phyloP scores from a whole-genome alignment of 1,284 basidiomycete species.

The Ganoderma leucocontextum region DNA sequence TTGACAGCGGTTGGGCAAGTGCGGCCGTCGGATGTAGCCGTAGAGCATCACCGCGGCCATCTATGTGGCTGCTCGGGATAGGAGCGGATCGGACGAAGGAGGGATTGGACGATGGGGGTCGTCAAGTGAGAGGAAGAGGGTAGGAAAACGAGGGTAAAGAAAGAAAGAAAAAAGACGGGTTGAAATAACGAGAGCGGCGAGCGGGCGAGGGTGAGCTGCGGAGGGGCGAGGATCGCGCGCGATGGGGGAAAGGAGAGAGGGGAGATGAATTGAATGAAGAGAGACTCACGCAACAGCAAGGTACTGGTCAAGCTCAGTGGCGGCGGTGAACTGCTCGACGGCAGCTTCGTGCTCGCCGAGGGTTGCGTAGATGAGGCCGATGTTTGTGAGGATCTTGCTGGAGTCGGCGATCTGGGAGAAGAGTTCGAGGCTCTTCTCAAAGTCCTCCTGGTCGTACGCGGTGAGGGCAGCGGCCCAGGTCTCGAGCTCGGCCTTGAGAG shows the following conservation, averaged over 20 bases:
- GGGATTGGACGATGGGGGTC: slow-evolving; percentile 1
- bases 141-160: neutral
- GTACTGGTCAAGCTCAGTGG: slow-evolving; percentile 81
- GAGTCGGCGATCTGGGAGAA: slow-evolving; percentile 88
- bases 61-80: neutral
- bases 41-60: too few relatives aligned
- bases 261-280: neutral
- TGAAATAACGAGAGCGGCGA: neutral
- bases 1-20: neutral
- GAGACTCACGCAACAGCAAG: slow-evolving; percentile 83
- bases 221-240: neutral
- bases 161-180: neutral
- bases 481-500: slow-evolving; percentile 88
- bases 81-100: neutral
- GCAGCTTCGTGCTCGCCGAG: slow-evolving; percentile 87
- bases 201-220: neutral
- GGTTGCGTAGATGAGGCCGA: slow-evolving; percentile 90
- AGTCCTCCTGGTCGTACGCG: slow-evolving; percentile 86
- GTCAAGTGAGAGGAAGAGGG: slow-evolving; percentile 6
- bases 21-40: neutral
- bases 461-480: slow-evolving; percentile 86
- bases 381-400: slow-evolving; percentile 90
- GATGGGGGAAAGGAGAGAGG: neutral
- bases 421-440: slow-evolving; percentile 73
- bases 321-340: slow-evolving; percentile 79